Evolutionary conservation across 345 rosid genomes (phyloP).

Genomic region (Viola odorata): DNA sequence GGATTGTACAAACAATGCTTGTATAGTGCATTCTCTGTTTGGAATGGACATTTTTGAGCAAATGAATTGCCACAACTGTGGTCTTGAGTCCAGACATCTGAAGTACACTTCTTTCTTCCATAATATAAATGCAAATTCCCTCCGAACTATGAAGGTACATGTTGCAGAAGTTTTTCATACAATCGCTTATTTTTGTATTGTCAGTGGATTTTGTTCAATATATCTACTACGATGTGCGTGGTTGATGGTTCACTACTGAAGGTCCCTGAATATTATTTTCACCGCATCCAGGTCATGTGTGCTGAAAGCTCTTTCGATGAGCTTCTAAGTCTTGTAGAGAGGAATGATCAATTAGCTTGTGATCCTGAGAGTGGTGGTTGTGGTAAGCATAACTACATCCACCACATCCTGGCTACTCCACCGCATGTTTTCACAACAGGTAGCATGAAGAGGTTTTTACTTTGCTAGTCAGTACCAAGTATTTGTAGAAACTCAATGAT

Average conservation of each 20-base stretch:
- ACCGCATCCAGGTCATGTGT: slow-evolving; percentile 50
- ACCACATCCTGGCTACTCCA: slow-evolving; percentile 63
- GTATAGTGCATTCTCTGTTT: slow-evolving; percentile 81
- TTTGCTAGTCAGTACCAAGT: slow-evolving; percentile 3
- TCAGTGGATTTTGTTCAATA: too few species aligned
- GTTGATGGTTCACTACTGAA: background rate
- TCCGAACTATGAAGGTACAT: slow-evolving; percentile 78
- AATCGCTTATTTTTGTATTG: background rate
- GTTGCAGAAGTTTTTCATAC: background rate
- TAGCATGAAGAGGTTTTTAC: slow-evolving; percentile 18
- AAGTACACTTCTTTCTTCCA: slow-evolving; percentile 92
- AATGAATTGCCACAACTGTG: slow-evolving; percentile 76
- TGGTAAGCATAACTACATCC: slow-evolving; percentile 74
- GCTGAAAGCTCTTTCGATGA: slow-evolving; percentile 71
- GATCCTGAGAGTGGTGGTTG: slow-evolving; percentile 84
- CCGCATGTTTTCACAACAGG: slow-evolving; percentile 90
- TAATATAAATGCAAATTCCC: slow-evolving; percentile 86
- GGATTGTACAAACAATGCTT: slow-evolving; percentile 68
- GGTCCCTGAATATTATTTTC: slow-evolving; percentile 8
- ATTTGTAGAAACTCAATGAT: slow-evolving; percentile 1
- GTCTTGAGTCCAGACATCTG: slow-evolving; percentile 78
- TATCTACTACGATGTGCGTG: background rate
- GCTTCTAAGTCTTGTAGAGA: slow-evolving; percentile 73
- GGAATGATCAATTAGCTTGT: slow-evolving; percentile 88
- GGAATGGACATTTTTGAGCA: slow-evolving; percentile 83